Base-by-base conservation (phyloP, 805 yeast species). In the Metschnikowia vanudenii region DNA sequence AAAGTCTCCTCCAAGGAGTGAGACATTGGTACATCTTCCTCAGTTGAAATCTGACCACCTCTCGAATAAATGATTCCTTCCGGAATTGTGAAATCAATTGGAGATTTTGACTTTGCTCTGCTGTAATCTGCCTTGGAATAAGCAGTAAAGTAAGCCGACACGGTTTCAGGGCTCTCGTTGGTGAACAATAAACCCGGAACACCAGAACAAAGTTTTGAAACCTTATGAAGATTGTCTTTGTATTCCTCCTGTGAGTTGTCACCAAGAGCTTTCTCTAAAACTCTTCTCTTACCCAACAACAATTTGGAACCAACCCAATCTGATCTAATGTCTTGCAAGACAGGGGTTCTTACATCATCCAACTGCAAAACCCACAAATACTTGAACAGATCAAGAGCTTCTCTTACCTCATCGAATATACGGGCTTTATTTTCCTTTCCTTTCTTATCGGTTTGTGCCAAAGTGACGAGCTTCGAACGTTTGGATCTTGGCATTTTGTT, bases 11-110 rank as follows among this genome's bases (percentile, higher is more conserved):
- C 99, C 71, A 95, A 78, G 5, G 98, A 89, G 65, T 94, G 99
- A 11, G 95, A 85, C 87, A 94, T 84, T 57, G 97, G 96, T 17
- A 94, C 90, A 67, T 94, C 99, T 54, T 94, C 98, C 62, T 90
- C 97, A 19, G 65, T 69, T 26, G 96, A 77, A 42, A 91, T 73
- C 69, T 88, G 95, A 18, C 99, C 99, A 59, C 97, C 99, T 64
- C 97, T 84, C 17, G 98, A 88, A 67, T 89, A 91, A 8, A 94
- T 84, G 43, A 89, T 78, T 39, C 99, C 99, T 50, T 76, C 89
- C 24, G 99, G 98, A 46, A 94, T 77, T 4, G 81, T 78, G 69
- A 94, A 91, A 41, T 86, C 81, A 50, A 92, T 73, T 46, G 98
- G 95, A 11, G 96, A 78, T 57, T 68, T 81, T 32, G 89, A 77